phyloP scores from a whole-genome alignment of 345 rosid species.

The Eucalyptus marginata region DNA sequence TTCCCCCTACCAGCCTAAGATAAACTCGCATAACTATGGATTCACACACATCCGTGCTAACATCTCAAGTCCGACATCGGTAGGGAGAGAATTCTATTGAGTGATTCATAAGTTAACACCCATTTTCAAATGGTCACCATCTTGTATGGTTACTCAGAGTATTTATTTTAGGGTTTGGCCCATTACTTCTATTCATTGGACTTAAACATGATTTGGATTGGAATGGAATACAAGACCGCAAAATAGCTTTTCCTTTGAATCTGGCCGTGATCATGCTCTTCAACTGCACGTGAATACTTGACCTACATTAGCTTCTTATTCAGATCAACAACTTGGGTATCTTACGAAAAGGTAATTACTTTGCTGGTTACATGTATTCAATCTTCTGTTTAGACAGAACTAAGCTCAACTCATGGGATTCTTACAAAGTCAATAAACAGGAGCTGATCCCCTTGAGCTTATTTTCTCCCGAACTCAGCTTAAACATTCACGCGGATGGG shows the following conservation, averaged over 20 bases:
- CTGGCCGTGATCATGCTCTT: background rate
- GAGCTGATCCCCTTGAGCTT: background rate
- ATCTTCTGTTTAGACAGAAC: background rate
- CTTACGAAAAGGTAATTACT: background rate
- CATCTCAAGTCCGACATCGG: background rate
- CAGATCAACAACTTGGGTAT: background rate
- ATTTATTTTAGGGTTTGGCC: background rate
- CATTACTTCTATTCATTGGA: background rate
- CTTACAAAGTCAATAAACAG: background rate
- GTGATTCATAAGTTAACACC: background rate
- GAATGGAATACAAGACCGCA: rapidly evolving
- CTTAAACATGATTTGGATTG: rapidly evolving
- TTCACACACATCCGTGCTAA: background rate
- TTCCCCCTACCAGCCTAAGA: background rate
- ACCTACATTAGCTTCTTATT: background rate
- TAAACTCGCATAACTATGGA: rapidly evolving
- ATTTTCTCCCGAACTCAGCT: background rate
- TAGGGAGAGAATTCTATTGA: rapidly evolving
- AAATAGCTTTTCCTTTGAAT: background rate
- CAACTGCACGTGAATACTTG: background rate
- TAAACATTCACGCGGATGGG: background rate
- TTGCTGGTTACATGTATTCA: background rate
- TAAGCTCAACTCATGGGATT: background rate
- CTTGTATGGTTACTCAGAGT: background rate
- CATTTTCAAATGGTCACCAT: background rate